phyloP scores from a whole-genome alignment of 345 rosid genomes.

The Punica granatum region DNA sequence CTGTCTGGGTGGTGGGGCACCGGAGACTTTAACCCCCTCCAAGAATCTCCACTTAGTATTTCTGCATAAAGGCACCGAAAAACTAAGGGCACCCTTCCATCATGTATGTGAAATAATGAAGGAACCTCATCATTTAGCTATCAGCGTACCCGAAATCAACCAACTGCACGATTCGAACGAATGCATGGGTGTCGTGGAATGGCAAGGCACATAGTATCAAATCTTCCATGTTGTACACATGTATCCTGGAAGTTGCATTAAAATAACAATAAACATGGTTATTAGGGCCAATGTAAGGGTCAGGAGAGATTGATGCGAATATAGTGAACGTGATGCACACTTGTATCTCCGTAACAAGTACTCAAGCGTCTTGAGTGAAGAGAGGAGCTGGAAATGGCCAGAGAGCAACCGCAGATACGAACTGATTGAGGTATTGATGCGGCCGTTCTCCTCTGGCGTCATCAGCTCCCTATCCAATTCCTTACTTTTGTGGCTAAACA shows the following conservation, averaged over 20 bases:
- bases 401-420: slow-evolving; percentile 62
- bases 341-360: slow-evolving; percentile 88
- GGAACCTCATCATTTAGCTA: background rate
- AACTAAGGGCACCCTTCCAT: background rate
- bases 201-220: slow-evolving; percentile 75
- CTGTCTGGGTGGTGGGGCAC: slow-evolving; percentile 81
- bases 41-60: slow-evolving; percentile 88
- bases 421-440: slow-evolving; percentile 43
- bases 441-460: slow-evolving; percentile 49
- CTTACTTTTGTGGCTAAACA: slow-evolving; percentile 70
- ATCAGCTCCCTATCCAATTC: slow-evolving; percentile 77
- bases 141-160: slow-evolving; percentile 56
- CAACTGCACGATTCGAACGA: slow-evolving; percentile 77
- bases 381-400: slow-evolving; percentile 52
- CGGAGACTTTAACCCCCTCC: slow-evolving; percentile 72
- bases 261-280: too few species aligned
- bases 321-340: slow-evolving; percentile 27
- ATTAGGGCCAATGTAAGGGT: too few species aligned
- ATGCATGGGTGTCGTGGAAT: slow-evolving; percentile 78
- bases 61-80: slow-evolving; percentile 25
- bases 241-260: slow-evolving; percentile 46
- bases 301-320: background rate
- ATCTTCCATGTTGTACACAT: slow-evolving; percentile 68
- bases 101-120: background rate
- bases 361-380: slow-evolving; percentile 74